Base-by-base conservation (phyloP, 306 rosid species). In the Fragaria nilgerrensis region DNA sequence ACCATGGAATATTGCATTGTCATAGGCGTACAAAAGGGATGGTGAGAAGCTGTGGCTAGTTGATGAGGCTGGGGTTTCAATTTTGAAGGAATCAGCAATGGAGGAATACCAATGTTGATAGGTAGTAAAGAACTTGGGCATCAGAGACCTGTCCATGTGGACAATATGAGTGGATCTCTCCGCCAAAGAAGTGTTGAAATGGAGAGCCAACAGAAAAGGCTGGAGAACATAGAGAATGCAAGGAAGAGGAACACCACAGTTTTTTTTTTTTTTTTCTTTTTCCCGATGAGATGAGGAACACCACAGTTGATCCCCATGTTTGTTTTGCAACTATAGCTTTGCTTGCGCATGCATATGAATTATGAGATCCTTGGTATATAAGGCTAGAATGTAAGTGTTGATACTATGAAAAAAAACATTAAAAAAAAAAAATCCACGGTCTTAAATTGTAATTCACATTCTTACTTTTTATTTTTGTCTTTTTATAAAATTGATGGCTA, bases 101-200 rank as follows among this genome's bases (percentile, higher is more conserved):
- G 85, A 78, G 25, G 85, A 22, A 66, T 82, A 78, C 85, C 85
- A 82, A 43, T 78, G 72, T 5, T 78, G 77, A 32, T 78, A 79
- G 63, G 53, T 74, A 10, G 53, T 8, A 73, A 41, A 78, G 27
- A 66, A 13, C 9, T 53, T 52, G 10, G 85, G 85, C 78, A 73
- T 82, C 61, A 23, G 39, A 9, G 77, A 73, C 37, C 74, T 78
- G 72, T 82, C 82, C 76, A 66, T 72, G 56, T 82, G 85, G 32
- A 82, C 68, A 6, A 82, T 77, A 17, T 72, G 71, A 20, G 77
- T 77, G n/a, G 74, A 72, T 39, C 69, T 72, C 25, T 72, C 79
- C 9, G 55, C 59, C 10, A 47, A 74, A 19, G 37, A 4, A 12
- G 41, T 39, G 37, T 36, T 63, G 5, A 27, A 43, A 5, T 34